These are phyloP conservation scores for Ustilago hordei DNA, from an alignment of 1,284 basidiomycete species.

Conservation along the genomic window DNA sequence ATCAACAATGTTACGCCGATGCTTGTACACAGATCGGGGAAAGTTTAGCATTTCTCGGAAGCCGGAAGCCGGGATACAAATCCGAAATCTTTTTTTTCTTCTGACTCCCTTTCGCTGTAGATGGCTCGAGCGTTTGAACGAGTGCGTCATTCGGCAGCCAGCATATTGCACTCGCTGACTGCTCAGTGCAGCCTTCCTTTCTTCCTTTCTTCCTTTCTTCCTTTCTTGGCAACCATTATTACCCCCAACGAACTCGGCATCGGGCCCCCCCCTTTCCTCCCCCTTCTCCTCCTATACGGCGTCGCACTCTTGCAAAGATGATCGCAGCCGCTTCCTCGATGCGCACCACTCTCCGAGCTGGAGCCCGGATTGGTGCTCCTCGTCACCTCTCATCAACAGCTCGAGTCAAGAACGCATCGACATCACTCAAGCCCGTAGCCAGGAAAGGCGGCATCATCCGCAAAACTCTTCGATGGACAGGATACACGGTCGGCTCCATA, in stretches of 20 bases:
- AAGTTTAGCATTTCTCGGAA: background rate
- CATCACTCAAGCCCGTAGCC: slow-evolving; percentile 22
- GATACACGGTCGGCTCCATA: slow-evolving; percentile 52
- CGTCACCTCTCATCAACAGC: slow-evolving; percentile 16
- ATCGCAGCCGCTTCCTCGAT: slow-evolving; percentile 19
- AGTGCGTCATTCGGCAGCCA: slow-evolving; percentile 18
- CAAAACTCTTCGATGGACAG: slow-evolving; percentile 29
- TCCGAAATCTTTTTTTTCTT: background rate
- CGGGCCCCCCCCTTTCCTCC: background rate
- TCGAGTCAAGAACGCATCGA: slow-evolving; percentile 16
- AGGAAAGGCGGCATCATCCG: slow-evolving; percentile 27
- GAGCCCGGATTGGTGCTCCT: background rate
- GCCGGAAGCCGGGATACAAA: too few relatives aligned
- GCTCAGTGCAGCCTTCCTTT: background rate
- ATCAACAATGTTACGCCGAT: background rate
- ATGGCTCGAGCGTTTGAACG: background rate
- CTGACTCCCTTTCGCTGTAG: background rate
- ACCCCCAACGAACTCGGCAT: background rate
- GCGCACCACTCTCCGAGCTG: slow-evolving; percentile 12
- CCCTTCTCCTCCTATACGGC: background rate
- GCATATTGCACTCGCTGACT: background rate
- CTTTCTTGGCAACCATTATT: background rate
- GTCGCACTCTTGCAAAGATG: slow-evolving; percentile 4
- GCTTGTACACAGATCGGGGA: background rate
- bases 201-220: background rate